A percentile compares a stretch with the other conserved stretches of the same genome.
These are phyloP conservation scores for Talaromyces albobiverticillius DNA, from an alignment of 2,329 filamentous ascomycete species.

Conservation along the genomic window DNA sequence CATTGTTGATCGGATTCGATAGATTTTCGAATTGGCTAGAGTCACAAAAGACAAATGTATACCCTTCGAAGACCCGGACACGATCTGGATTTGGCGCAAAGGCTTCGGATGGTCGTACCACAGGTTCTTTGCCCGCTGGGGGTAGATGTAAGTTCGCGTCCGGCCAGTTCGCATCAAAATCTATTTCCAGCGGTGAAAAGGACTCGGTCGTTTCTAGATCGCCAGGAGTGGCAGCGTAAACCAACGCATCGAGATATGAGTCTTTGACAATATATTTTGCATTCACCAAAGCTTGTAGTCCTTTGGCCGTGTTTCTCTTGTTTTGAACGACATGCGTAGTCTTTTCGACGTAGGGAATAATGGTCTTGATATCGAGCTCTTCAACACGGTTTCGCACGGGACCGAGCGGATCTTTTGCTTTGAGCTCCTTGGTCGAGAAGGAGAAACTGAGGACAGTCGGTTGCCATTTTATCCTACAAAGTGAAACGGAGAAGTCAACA, in stretches of 20 bases:
- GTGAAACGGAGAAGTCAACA: neutral
- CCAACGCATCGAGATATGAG: conserved; percentile 70
- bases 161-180: conserved; percentile 80
- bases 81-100: conserved; percentile 69
- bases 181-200: conserved; percentile 64
- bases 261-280: conserved; percentile 73
- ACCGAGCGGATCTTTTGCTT: conserved; percentile 60
- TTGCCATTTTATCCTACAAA: conserved; percentile 68
- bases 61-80: conserved; percentile 74
- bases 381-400: conserved; percentile 67
- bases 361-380: conserved; percentile 82
- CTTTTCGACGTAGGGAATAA: conserved; percentile 66
- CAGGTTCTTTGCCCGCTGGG: conserved; percentile 70
- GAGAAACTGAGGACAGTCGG: conserved; percentile 80
- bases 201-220: conserved; percentile 52
- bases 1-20: conserved; percentile 70
- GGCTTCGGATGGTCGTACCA: conserved; percentile 62
- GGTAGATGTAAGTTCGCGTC: conserved; percentile 70
- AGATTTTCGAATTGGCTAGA: conserved; percentile 72
- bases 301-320: conserved; percentile 86
- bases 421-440: conserved; percentile 68
- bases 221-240: conserved; percentile 54
- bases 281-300: conserved; percentile 80
- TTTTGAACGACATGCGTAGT: conserved; percentile 88
- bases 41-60: conserved; percentile 85